These are phyloP conservation scores for Nakazawaea anatomiae DNA, from an alignment of 805 yeast genomes.

Conservation along the genomic window DNA sequence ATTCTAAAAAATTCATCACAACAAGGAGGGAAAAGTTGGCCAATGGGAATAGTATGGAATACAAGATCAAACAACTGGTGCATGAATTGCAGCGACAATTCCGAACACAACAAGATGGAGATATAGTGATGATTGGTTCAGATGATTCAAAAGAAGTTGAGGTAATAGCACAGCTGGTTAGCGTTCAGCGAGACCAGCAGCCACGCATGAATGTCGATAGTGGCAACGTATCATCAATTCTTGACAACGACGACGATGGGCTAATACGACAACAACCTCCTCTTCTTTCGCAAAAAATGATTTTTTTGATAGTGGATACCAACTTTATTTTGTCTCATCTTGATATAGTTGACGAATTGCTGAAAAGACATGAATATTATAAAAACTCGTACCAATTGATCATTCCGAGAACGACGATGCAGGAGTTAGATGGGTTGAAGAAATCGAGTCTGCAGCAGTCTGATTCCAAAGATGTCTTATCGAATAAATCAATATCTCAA, in stretches of 20 bases:
- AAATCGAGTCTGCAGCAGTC: constrained; percentile 21
- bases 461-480: constrained; percentile 12
- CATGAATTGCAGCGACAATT: neutral
- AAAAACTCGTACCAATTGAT: constrained; percentile 41
- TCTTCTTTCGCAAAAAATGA: constrained; percentile 5
- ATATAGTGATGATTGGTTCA: constrained; percentile 7
- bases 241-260: neutral
- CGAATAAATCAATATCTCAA: constrained; percentile 37
- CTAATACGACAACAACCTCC: neutral
- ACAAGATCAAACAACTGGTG: neutral
- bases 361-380: constrained; percentile 31
- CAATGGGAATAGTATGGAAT: constrained; percentile 1
- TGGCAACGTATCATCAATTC: too few species aligned
- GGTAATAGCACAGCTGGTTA: neutral
- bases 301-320: constrained; percentile 67
- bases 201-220: neutral
- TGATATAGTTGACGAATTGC: constrained; percentile 47
- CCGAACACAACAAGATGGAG: neutral
- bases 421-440: constrained; percentile 83
- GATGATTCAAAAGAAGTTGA: constrained; percentile 5
- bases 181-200: neutral
- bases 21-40: neutral
- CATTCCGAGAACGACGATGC: constrained; percentile 64
- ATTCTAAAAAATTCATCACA: constrained; percentile 5
- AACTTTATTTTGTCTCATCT: constrained; percentile 75